Evolutionary conservation across 1,284 basidiomycete genomes (phyloP).

Genomic region (Ustilago cynodontis): DNA sequence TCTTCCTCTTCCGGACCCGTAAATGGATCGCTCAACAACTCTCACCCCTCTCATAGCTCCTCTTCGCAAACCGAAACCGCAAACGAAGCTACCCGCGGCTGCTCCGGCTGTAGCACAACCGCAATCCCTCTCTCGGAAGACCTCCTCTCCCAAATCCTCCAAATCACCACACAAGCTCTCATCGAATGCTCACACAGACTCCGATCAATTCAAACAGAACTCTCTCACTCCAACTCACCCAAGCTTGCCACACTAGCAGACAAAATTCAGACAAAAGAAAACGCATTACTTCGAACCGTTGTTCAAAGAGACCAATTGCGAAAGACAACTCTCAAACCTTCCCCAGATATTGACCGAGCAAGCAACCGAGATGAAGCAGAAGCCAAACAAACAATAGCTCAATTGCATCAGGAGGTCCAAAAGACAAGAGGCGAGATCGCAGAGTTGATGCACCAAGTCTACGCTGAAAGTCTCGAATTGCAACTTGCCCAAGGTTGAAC

Average conservation of each 20-base stretch:
- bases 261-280: conserved; percentile 44
- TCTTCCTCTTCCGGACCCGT: conserved; percentile 9
- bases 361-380: background rate
- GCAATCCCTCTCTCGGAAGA: conserved; percentile 31
- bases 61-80: background rate
- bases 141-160: conserved; percentile 49
- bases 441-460: conserved; percentile 51
- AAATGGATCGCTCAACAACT: conserved; percentile 28
- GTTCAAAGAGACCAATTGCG: conserved; percentile 52
- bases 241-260: conserved; percentile 35
- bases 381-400: conserved; percentile 2
- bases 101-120: conserved; percentile 31
- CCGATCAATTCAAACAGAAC: conserved; percentile 48
- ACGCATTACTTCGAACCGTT: conserved; percentile 29
- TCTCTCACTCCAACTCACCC: conserved; percentile 19
- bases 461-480: conserved; percentile 50
- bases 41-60: background rate
- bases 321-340: conserved; percentile 15
- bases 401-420: conserved; percentile 23
- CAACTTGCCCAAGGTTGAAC: conserved; percentile 15
- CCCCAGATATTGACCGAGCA: background rate
- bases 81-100: conserved; percentile 8
- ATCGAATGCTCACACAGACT: conserved; percentile 52
- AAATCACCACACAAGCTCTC: conserved; percentile 53
- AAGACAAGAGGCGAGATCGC: conserved; percentile 26